phyloP scores from a whole-genome alignment of 108 stramenopile species.

The Skeletonema costatum region DNA sequence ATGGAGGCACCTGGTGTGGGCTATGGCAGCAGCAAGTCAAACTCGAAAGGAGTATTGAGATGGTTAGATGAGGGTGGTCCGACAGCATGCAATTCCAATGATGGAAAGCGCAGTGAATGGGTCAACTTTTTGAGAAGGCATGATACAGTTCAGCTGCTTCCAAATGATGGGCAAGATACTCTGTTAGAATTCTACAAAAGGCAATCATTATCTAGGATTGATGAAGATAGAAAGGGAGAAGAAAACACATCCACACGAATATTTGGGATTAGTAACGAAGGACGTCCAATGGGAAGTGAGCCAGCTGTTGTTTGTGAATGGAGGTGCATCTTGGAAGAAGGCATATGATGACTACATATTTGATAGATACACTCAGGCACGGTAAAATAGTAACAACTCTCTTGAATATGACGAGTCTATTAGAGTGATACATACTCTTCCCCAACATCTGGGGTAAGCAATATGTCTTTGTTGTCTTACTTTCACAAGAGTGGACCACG shows the following conservation, averaged over 20 bases:
- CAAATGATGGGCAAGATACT: conserved; percentile 40
- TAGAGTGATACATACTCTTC: no score
- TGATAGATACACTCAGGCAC: neutral
- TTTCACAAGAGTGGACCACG: no score
- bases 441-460: no score
- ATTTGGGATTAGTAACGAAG: conserved; percentile 42
- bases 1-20: conserved; percentile 75
- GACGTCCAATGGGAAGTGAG: conserved; percentile 55
- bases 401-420: neutral
- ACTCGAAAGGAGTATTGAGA: conserved; percentile 26
- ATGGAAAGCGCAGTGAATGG: conserved; percentile 83
- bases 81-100: conserved; percentile 68
- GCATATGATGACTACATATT: neutral
- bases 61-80: conserved; percentile 48
- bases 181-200: conserved; percentile 19
- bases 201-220: neutral
- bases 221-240: neutral
- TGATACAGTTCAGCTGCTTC: conserved; percentile 80
- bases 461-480: no score
- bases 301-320: conserved; percentile 57
- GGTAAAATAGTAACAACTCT: neutral
- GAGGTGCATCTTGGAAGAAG: conserved; percentile 9
- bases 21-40: conserved; percentile 17
- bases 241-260: conserved; percentile 12
- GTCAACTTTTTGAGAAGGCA: conserved; percentile 63